Evolutionary conservation across 2,329 filamentous ascomycete genomes (phyloP).

Genomic region (Graphiopsis chlorocephala): DNA sequence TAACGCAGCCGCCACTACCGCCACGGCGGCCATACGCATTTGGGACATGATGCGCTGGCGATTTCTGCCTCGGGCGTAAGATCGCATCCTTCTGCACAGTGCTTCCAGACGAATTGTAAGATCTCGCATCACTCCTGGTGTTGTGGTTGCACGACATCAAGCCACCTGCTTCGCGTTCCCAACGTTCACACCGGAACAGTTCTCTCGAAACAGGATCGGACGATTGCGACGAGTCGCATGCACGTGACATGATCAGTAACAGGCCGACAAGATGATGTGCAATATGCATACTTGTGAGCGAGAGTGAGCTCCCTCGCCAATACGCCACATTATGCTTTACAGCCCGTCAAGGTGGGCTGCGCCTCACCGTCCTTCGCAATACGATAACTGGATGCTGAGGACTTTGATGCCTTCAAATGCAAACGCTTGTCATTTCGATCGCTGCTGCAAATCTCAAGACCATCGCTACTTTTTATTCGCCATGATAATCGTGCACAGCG

Average conservation of each 20-base stretch:
- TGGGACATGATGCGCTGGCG: neutral
- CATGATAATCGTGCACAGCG: constrained; percentile 3
- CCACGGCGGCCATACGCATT: neutral
- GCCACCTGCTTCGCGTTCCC: neutral
- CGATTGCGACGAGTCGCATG: neutral
- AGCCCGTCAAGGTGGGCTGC: neutral
- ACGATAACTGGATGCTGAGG: neutral
- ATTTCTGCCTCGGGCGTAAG: neutral
- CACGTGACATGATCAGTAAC: neutral
- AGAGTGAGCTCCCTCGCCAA: neutral
- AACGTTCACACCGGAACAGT: neutral
- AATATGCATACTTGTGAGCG: neutral
- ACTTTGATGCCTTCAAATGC: neutral
- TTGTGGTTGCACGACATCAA: neutral
- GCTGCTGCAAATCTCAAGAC: neutral
- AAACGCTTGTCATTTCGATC: neutral
- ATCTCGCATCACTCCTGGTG: neutral
- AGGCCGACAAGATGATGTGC: neutral
- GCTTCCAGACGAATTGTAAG: neutral
- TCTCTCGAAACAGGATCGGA: neutral
- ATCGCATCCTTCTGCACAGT: neutral
- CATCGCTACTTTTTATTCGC: neutral
- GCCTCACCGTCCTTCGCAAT: neutral
- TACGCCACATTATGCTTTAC: neutral
- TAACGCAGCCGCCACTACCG: neutral